Conservation (phyloP, 2,329 filamentous ascomycete species). For the Emergomyces africanus region DNA sequence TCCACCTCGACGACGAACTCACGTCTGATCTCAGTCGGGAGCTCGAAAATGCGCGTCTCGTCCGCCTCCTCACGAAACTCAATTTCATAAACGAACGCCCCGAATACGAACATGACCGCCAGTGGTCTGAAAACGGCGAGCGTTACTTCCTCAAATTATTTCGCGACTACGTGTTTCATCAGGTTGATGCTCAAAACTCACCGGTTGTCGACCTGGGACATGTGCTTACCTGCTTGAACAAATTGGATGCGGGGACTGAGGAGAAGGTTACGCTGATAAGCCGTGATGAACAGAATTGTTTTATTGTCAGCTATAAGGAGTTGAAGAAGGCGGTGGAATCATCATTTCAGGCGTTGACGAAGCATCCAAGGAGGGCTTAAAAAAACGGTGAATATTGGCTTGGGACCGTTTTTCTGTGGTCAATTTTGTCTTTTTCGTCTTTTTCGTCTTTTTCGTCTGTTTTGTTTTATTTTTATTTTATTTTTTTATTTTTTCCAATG, state of each 20-base stretch:
- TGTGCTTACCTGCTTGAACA: conserved; percentile 76
- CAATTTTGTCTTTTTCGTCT: neutral
- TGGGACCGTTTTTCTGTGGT: neutral
- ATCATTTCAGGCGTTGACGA: conserved; percentile 47
- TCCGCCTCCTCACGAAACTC: conserved; percentile 70
- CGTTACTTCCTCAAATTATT: conserved; percentile 90
- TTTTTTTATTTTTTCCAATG: neutral
- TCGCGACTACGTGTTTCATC: conserved; percentile 94
- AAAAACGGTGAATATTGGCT: neutral
- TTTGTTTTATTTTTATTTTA: too few species aligned
- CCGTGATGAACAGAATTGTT: conserved; percentile 77
- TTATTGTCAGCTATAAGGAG: conserved; percentile 84
- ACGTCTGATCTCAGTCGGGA: conserved; percentile 62
- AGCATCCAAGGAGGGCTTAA: conserved; percentile 23
- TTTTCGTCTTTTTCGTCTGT: neutral
- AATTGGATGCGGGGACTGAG: conserved; percentile 77
- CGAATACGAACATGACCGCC: conserved; percentile 62
- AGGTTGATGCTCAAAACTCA: conserved; percentile 73
- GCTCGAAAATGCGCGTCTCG: conserved; percentile 77
- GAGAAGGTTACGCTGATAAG: conserved; percentile 78
- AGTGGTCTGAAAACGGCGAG: conserved; percentile 88
- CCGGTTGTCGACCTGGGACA: conserved; percentile 79
- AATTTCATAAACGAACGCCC: conserved; percentile 81
- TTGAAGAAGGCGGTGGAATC: conserved; percentile 54
- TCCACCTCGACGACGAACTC: conserved; percentile 68